Percentiles rank a stretch among this genome's conserved stretches.
Conservation (phyloP, 192 early-diverging fungal genomes). For the Rhizophagus prolifer region DNA sequence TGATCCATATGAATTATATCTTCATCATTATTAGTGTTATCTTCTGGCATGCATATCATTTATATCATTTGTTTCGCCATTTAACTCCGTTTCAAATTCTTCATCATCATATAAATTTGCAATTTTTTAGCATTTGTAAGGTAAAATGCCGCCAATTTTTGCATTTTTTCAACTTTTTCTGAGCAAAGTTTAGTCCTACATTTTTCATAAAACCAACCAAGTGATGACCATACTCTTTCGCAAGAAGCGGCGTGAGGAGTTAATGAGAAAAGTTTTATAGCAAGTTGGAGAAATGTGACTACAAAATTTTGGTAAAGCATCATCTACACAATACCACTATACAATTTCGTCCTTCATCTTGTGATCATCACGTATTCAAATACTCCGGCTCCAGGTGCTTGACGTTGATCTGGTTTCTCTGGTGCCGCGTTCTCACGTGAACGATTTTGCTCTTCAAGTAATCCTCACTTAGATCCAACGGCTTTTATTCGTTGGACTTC, state of each 20-base stretch:
- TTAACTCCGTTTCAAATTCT: not conserved
- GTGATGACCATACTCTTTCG: not conserved
- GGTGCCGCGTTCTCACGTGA: too few relatives aligned
- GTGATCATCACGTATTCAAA: too few relatives aligned
- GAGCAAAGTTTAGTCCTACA: not conserved
- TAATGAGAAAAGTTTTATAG: not conserved
- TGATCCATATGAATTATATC: not conserved
- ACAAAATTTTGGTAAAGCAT: not conserved
- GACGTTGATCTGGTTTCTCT: too few relatives aligned
- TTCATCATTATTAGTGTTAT: not conserved
- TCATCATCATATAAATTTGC: not conserved
- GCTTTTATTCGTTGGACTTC: too few relatives aligned
- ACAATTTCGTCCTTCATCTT: too few relatives aligned
- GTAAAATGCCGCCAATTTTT: slow-evolving; percentile 1
- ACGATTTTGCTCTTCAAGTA: too few relatives aligned
- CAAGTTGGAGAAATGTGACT: not conserved
- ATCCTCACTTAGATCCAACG: too few relatives aligned
- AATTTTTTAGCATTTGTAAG: not conserved
- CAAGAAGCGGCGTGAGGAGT: not conserved
- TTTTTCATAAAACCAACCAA: not conserved
- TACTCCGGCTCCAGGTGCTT: too few relatives aligned
- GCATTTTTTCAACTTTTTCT: not conserved
- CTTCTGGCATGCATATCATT: not conserved
- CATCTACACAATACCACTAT: not conserved
- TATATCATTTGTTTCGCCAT: not conserved